Conservation (phyloP, 176 grass and related monocot genomes). For the Triticum dicoccoides region DNA sequence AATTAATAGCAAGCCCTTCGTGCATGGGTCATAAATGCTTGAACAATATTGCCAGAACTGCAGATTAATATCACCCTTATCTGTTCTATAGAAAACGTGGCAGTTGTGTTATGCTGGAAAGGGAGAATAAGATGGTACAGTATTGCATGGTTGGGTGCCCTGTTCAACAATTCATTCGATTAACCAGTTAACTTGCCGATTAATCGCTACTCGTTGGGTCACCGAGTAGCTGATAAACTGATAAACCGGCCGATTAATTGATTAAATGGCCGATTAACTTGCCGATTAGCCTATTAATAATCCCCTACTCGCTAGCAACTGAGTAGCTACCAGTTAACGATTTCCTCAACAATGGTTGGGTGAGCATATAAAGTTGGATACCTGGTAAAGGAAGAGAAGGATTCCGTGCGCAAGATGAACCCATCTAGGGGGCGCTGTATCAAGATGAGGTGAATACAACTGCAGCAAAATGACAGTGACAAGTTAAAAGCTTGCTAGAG, state of each 20-base stretch:
- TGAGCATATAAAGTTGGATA: slow-evolving; percentile 29
- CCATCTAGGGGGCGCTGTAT: slow-evolving; percentile 96
- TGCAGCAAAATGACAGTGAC: slow-evolving; percentile 28
- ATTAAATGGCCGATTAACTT: no score
- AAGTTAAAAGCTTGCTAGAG: not conserved
- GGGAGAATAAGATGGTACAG: not conserved
- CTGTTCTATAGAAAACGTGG: not conserved
- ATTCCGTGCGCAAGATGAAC: slow-evolving; percentile 93
- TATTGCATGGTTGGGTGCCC: not conserved
- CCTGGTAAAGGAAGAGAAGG: slow-evolving; percentile 98
- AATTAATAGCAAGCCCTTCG: not conserved
- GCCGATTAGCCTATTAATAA: no score
- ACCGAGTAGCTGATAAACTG: no score
- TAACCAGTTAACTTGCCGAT: no score
- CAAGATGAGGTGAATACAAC: slow-evolving; percentile 89
- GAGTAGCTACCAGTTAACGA: no score
- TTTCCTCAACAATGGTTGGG: not conserved
- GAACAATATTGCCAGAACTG: slow-evolving; percentile 6
- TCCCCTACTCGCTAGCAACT: no score
- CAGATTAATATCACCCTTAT: not conserved
- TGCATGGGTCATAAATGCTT: not conserved
- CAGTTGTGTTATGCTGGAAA: not conserved
- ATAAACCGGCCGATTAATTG: no score
- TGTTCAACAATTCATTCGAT: no score
- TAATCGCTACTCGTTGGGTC: no score